Base-by-base conservation (phyloP, 345 rosid genomes). In the Gossypium longicalyx region DNA sequence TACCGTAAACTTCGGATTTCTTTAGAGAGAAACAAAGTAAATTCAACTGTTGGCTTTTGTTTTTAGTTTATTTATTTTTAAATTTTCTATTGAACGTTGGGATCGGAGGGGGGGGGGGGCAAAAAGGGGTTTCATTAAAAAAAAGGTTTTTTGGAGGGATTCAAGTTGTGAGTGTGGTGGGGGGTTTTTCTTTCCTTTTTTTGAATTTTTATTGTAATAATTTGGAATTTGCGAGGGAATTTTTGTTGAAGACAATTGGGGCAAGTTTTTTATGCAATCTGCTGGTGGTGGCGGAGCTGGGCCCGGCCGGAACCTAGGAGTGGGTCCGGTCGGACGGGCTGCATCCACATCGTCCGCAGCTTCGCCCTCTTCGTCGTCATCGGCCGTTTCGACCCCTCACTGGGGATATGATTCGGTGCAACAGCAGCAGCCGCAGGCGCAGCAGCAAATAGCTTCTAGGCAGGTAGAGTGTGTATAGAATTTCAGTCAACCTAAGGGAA, bases 271-370 rank as follows among this genome's bases (percentile, higher is more conserved):
- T 80, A 95, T 94, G 96, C 98, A 93, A 81, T 87, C 99, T 72
- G 93, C 88, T 38, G 86, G 81, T 53, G 94, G 89, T 57, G 91
- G 89, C 45, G 92, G 88, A 53, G 92, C 86, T 80, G 98, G 94
- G 71, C 85, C 98, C 82, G 66, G 89, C 83, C 93, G 97, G 72
- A 90, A 89, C 51, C 87, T 87, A 58, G 81, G 79, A 9, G 74
- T 82, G 85, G 85, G 82, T 44, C 85, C 83, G 73, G 86, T 87
- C 47, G 97, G 92, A 74, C 90, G 97, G 85, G 88, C 97, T 34
- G 84, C 93, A 2, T 87, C 98, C 78, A 88, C 93, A 43, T 91
- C 99, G 41, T 88, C 98, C n/a, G 98, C 97, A 29, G 93, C 98
- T 19, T 90, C 99, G 62, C 94, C 99, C 16, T 82, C 99, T 56